Base-by-base conservation (phyloP, 768 basidiomycete genomes). In the Tulasnella sp. region DNA sequence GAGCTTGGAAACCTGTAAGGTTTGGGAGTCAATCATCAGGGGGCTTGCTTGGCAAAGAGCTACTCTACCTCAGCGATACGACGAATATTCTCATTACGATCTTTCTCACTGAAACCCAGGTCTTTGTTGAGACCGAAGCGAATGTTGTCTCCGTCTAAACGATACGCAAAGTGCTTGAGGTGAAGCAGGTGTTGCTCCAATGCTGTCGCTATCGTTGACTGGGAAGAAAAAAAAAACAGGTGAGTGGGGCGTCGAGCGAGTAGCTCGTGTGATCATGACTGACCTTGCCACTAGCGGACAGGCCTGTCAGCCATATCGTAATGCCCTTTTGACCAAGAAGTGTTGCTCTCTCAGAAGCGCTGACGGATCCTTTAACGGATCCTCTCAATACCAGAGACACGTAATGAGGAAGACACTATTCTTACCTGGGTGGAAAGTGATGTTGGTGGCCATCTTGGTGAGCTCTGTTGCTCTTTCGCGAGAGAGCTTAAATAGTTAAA, bases 151-250 rank as follows among this genome's bases (percentile, higher is more conserved):
- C 98, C 98, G 84, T 99, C 98, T 48, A 99, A 90, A 37, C 97
- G 92, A 86, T 98, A 99, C 64, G 92, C 88, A 84, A 94, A 96
- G 84, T 93, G 94, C 81, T 90, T 90, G 76, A 93, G 88, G 86
- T 96, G 95, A 77, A 99, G 89, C 9, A 99, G 90, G 85, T 97
- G 95, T 85, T 98, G 96, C 86, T 99, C 98, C 81, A 99, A 89
- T 31, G 98, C 98, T 83, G 96, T 97, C 7, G 95, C 98, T 83
- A 99, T 95, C 40, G 97, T 99, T 8, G 96, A 98, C 96, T 99
- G 85, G 48, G 50, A 54, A 7, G 18, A 18, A 20, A 31, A 60
- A 6, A n/a, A 76, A 37, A 37, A n/a, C n/a, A 37, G 18, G 81
- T 73, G 58, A 60, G 9, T 72, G 3, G 46, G 46, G 28, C 22